Evolutionary conservation across 2,329 filamentous ascomycete species (phyloP).

Genomic region (Trichoderma polysporum): DNA sequence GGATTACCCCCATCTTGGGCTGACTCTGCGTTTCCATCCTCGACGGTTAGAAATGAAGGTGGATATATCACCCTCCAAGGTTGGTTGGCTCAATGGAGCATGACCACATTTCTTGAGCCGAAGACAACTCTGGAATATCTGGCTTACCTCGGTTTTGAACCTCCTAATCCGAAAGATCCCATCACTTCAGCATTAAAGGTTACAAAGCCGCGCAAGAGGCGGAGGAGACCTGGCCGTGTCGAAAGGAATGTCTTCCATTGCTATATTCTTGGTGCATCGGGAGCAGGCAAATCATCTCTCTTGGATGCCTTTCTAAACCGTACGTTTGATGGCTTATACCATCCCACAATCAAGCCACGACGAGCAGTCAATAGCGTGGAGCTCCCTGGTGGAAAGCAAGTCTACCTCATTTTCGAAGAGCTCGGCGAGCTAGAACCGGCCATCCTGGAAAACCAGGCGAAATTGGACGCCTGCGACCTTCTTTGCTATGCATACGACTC

Average conservation of each 20-base stretch:
- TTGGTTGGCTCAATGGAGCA: slow-evolving; percentile 98
- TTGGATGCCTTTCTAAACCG: slow-evolving; percentile 89
- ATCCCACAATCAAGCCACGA: slow-evolving; percentile 91
- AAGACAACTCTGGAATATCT: slow-evolving; percentile 95
- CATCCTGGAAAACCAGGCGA: slow-evolving; percentile 86
- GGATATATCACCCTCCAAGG: slow-evolving; percentile 95
- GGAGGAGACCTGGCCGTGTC: slow-evolving; percentile 77
- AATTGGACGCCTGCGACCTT: slow-evolving; percentile 89
- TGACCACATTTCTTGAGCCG: slow-evolving; percentile 96
- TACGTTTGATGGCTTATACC: slow-evolving; percentile 79
- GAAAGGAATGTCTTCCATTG: slow-evolving; percentile 94
- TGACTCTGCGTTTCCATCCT: slow-evolving; percentile 86
- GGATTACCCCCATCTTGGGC: slow-evolving; percentile 84
- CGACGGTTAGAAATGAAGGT: slow-evolving; percentile 91
- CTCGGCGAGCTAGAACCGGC: slow-evolving; percentile 94
- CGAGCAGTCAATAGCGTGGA: slow-evolving; percentile 96
- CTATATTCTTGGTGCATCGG: slow-evolving; percentile 82
- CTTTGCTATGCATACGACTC: slow-evolving; percentile 97
- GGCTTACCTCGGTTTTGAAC: slow-evolving; percentile 93
- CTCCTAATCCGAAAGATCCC: slow-evolving; percentile 69
- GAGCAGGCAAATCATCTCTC: slow-evolving; percentile 86
- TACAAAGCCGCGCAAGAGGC: slow-evolving; percentile 85
- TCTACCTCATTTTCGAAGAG: slow-evolving; percentile 93
- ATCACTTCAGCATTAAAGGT: slow-evolving; percentile 86
- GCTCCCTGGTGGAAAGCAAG: slow-evolving; percentile 91